Percentiles rank a stretch among this genome's conserved stretches.
These are phyloP conservation scores for Clonostachys rhizophaga DNA, from an alignment of 2,329 filamentous ascomycete genomes.

Conservation along the genomic window DNA sequence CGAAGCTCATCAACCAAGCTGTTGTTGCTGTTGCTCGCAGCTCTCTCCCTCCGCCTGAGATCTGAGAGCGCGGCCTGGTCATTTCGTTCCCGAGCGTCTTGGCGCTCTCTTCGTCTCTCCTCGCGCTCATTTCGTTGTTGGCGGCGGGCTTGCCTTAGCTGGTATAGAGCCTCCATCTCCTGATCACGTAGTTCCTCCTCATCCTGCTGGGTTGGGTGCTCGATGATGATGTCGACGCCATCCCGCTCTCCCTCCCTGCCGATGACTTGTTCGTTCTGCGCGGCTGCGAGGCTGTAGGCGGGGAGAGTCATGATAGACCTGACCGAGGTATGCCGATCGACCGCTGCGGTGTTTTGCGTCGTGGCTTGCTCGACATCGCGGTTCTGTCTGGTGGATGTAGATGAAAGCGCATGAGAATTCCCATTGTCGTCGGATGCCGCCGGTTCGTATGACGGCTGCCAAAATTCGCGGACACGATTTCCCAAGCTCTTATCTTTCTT, in stretches of 20 bases:
- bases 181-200: constrained; percentile 76
- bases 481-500: background rate
- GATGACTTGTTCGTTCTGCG: constrained; percentile 75
- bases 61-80: constrained; percentile 67
- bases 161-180: constrained; percentile 90
- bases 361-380: constrained; percentile 6
- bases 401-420: constrained; percentile 1
- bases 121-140: constrained; percentile 74
- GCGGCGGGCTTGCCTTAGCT: constrained; percentile 76
- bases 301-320: constrained; percentile 94
- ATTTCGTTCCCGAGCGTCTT: constrained; percentile 67
- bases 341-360: constrained; percentile 24
- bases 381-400: background rate
- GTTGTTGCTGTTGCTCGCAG: constrained; percentile 38
- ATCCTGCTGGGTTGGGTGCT: constrained; percentile 75
- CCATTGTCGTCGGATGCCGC: constrained; percentile 1
- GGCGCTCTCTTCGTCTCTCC: constrained; percentile 62
- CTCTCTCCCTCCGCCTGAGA: constrained; percentile 53
- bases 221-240: constrained; percentile 86
- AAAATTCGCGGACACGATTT: background rate
- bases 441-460: background rate
- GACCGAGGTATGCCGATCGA: constrained; percentile 81
- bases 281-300: constrained; percentile 69
- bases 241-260: constrained; percentile 86
- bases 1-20: constrained; percentile 58